These are phyloP conservation scores for Vararia minispora DNA, from an alignment of 768 basidiomycete genomes.

Conservation along the genomic window DNA sequence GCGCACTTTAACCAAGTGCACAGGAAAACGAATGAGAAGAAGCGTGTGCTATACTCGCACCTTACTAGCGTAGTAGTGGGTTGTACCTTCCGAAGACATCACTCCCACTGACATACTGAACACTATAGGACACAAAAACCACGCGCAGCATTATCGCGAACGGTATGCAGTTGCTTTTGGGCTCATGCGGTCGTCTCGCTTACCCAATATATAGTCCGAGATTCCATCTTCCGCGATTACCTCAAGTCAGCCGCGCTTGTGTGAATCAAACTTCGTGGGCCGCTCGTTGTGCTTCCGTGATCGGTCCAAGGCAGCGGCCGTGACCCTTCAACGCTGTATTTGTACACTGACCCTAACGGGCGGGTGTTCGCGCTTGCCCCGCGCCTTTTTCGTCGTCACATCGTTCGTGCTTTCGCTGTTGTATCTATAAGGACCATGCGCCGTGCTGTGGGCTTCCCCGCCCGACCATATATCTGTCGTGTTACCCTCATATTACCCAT, in stretches of 20 bases:
- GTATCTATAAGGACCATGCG: no score
- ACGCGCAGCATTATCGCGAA: constrained; percentile 78
- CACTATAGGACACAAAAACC: constrained; percentile 61
- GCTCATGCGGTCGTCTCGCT: not conserved
- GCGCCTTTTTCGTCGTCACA: no score
- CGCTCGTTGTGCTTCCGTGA: no score
- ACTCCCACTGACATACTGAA: constrained; percentile 3
- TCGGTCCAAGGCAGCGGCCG: no score
- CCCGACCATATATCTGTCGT: no score
- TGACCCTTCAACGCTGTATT: no score
- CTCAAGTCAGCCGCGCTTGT: constrained; percentile 26
- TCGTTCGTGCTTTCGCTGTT: no score
- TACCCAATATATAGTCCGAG: constrained; percentile 16
- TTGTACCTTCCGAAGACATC: not conserved
- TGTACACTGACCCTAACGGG: no score
- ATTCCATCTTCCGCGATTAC: constrained; percentile 27
- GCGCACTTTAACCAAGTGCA: constrained; percentile 82
- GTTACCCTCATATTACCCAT: no score
- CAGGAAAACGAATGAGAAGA: constrained; percentile 66
- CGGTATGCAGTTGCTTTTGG: constrained; percentile 30
- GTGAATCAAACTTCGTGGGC: no score
- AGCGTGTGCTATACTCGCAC: constrained; percentile 72
- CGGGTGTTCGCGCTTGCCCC: no score
- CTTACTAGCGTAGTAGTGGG: constrained; percentile 72
- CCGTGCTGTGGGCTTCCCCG: no score